Evolutionary conservation across 768 basidiomycete species (phyloP), one percentile per base, ranked within the genome.

Genomic region (Amyloporia xantha): DNA sequence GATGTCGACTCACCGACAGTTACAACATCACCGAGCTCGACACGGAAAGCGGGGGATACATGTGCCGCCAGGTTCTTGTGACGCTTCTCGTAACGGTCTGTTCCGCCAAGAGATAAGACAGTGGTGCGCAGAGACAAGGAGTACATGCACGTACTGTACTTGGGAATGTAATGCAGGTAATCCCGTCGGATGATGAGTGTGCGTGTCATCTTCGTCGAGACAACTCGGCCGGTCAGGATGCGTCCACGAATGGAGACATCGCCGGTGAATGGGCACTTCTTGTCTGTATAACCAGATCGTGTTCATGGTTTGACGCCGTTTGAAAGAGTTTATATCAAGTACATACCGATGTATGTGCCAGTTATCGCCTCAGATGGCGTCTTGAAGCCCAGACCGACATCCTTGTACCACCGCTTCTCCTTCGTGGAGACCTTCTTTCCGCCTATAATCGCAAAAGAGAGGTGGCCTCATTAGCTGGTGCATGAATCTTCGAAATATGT

Each of bases 201-300:
- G 66, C 95, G 91, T 68, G 87, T 95, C 96, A 99, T 98, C 80
- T 99, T 99, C 41, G 94, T 96, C 46, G 95, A 98, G 53, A 97
- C 77, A 54, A 99, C 95, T 69, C 91, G 91, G 69, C 96, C 96
- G 43, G 93, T 95, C 54, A 99, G 75, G 73, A 99, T 99, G 62
- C 96, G 94, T 48, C 96, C 96, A 66, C 96, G 95, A 68, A 99
- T 99, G 49, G 96, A 98, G 62, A 99, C 75, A 59, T 92, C 76
- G 56, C 95, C 90, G 57, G 91, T 94, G 80, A 97, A 99, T 23
- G 96, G 96, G 76, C 96, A 99, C 75, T 99, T 99, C 79, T 98
- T 98, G 82, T 99, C 96, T 92, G 61, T 21, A 37, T 37, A 13
- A 42, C 36, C 26, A 30, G 41, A 40, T 36, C 19, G 54, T 36